Base-by-base conservation (phyloP, 331 rosid genomes). In the Quercus phellos region DNA sequence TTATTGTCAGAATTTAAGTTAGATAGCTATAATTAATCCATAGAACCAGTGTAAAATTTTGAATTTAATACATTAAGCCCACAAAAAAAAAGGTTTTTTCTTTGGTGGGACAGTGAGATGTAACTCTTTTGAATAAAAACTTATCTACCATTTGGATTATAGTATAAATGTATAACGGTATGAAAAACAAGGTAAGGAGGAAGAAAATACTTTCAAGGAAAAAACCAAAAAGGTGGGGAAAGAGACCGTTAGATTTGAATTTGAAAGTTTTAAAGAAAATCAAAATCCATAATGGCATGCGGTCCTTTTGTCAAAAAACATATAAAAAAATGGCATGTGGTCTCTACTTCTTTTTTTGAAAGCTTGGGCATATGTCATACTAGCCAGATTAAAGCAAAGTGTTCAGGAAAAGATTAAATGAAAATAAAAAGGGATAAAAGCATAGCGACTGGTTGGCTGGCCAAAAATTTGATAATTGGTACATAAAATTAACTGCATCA, bases 191-290 rank as follows among this genome's bases (percentile, higher is more conserved):
- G 26, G 35, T 26, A 18, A 71, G 27, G 50, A 56, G 61, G 60
- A 21, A n/a, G 19, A 69, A 19, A 34, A 61, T 70, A 16, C 19
- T 26, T 13, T 13, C 30, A 75, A 70, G 63, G 18, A 46, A 34
- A 80, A 78, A 75, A 67, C 26, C 50, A 46, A 35, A 59, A 30
- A 58, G 68, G 80, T 79, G 73, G 73, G 79, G 83, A 78, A 84
- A 84, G 71, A 68, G 81, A 81, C 96, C 96, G 92, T 91, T 91
- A 77, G 66, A 75, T 83, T 89, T 83, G 86, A 86, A 88, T 83
- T 86, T 81, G 6, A 87, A 89, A 80, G 88, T 74, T 71, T 68
- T 35, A 54, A 34, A 22, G 78, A 19, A 34, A 78, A 70, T 82
- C 55, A 69, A 38, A 9, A 21, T 56, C 76, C 27, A 73, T 73